phyloP scores from a whole-genome alignment of 2,329 filamentous ascomycete genomes.

The Calonectria hawksworthii region DNA sequence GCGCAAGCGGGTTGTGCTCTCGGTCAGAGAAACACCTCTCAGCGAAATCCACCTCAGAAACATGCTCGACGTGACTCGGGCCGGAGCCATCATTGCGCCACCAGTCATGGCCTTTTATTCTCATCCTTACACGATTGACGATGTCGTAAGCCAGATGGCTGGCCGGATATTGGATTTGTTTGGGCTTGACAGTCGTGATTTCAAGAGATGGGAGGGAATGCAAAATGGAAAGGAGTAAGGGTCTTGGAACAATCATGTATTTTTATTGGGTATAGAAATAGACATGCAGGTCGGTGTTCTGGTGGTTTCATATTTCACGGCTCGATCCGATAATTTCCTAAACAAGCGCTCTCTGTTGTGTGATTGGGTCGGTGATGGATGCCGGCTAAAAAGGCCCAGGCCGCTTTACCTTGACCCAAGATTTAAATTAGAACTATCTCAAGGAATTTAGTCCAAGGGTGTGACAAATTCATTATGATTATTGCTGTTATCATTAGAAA shows the following conservation, averaged over 20 bases:
- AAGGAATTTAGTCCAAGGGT: neutral
- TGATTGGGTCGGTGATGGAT: neutral
- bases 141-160: conserved; percentile 61
- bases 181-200: conserved; percentile 55
- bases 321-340: neutral
- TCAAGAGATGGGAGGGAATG: conserved; percentile 53
- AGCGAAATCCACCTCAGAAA: conserved; percentile 62
- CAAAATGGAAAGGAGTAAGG: conserved; percentile 6
- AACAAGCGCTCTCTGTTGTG: neutral
- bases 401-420: neutral
- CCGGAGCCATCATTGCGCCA: conserved; percentile 60
- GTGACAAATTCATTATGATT: neutral
- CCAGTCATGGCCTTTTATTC: conserved; percentile 62
- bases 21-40: conserved; percentile 60
- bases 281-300: neutral
- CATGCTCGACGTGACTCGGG: conserved; percentile 56
- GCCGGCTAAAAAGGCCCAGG: neutral
- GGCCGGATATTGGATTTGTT: conserved; percentile 62
- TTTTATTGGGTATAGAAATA: neutral
- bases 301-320: neutral
- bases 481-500: neutral
- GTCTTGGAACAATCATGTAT: neutral
- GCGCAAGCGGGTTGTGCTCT: conserved; percentile 55
- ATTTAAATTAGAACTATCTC: neutral
- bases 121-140: conserved; percentile 53